A percentile compares a stretch with the other conserved stretches of the same genome.
Evolutionary conservation across 306 rosid genomes (phyloP).

Genomic region (Cucumis cinereus): DNA sequence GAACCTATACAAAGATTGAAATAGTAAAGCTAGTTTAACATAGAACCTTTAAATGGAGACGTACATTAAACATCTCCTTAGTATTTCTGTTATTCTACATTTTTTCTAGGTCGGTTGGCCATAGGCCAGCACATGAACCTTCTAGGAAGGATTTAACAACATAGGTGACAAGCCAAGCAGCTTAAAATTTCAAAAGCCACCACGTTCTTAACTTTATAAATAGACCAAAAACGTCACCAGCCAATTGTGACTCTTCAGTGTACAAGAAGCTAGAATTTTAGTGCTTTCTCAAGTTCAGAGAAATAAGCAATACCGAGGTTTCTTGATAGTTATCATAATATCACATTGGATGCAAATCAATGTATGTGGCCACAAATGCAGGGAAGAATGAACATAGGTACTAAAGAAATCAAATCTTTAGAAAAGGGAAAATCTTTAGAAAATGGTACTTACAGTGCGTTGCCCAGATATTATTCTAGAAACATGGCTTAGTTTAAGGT

Average conservation of each 20-base stretch:
- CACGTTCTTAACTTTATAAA: neutral
- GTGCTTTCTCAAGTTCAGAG: neutral
- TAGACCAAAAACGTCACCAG: neutral
- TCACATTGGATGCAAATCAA: neutral
- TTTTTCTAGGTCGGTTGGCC: neutral
- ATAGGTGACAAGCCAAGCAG: neutral
- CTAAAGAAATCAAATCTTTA: neutral
- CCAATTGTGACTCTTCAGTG: neutral
- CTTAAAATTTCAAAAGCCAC: neutral
- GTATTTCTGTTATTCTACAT: neutral
- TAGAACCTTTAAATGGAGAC: neutral
- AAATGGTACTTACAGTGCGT: slow-evolving; percentile 68
- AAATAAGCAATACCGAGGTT: neutral
- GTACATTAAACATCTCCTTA: neutral
- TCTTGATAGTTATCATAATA: neutral
- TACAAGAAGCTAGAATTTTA: neutral
- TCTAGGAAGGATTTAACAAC: neutral
- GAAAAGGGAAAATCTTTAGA: slow-evolving; percentile 7
- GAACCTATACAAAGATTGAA: neutral
- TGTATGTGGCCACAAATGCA: neutral
- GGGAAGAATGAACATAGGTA: neutral
- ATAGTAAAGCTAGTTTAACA: neutral
- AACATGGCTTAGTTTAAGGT: slow-evolving; percentile 78
- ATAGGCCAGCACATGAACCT: neutral
- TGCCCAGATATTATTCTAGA: slow-evolving; percentile 97